Percentiles rank a stretch among this genome's conserved stretches.
phyloP scores from a whole-genome alignment of 2,329 filamentous ascomycete genomes.

The Clonostachys chloroleuca region DNA sequence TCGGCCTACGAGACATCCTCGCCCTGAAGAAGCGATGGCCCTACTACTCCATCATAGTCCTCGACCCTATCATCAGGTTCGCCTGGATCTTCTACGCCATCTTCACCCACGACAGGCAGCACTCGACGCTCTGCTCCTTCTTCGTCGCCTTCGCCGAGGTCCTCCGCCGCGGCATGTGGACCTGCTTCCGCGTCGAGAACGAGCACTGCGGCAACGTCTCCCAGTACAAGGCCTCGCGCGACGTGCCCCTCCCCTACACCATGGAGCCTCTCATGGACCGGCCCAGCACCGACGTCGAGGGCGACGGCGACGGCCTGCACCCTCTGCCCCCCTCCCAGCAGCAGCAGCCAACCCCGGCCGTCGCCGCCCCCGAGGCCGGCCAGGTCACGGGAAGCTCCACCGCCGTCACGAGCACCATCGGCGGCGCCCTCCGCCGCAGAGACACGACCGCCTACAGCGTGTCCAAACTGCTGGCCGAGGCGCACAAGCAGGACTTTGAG shows the following conservation, averaged over 20 bases:
- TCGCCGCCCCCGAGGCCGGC: slow-evolving; percentile 1
- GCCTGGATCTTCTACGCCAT: slow-evolving; percentile 94
- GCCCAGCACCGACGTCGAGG: slow-evolving; percentile 25
- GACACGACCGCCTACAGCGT: slow-evolving; percentile 28
- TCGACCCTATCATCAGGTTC: slow-evolving; percentile 84
- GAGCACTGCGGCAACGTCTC: slow-evolving; percentile 93
- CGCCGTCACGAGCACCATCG: slow-evolving; percentile 10
- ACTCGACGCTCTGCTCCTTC: slow-evolving; percentile 80
- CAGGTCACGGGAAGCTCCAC: slow-evolving; percentile 9
- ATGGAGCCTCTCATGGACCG: slow-evolving; percentile 43
- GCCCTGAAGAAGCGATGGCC: slow-evolving; percentile 75
- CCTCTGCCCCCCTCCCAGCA: slow-evolving; percentile 11
- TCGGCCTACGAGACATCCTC: slow-evolving; percentile 69
- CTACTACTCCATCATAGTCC: slow-evolving; percentile 80
- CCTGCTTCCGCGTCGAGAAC: slow-evolving; percentile 91
- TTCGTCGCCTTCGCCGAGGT: slow-evolving; percentile 74
- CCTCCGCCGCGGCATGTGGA: slow-evolving; percentile 84
- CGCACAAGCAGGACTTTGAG: slow-evolving; percentile 90
- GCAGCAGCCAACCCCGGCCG: slow-evolving; percentile 1
- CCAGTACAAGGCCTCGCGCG: slow-evolving; percentile 83
- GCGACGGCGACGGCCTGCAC: slow-evolving; percentile 7
- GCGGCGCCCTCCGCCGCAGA: slow-evolving; percentile 20
- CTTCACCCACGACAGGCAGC: slow-evolving; percentile 73
- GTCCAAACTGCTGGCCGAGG: slow-evolving; percentile 68
- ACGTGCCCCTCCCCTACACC: slow-evolving; percentile 81